Evolutionary conservation across 345 rosid genomes (phyloP).

Genomic region (Populus tremula): DNA sequence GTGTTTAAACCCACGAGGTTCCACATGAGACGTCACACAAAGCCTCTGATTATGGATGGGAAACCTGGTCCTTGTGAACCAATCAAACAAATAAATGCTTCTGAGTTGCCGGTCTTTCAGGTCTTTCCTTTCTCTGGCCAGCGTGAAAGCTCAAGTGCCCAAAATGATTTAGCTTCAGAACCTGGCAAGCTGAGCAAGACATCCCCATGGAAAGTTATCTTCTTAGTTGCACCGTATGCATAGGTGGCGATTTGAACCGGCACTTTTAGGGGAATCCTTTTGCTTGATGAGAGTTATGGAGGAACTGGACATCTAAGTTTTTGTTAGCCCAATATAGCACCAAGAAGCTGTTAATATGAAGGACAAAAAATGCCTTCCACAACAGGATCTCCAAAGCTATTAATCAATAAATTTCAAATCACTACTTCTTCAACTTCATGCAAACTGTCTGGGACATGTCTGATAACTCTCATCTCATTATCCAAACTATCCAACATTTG

Average conservation of each 20-base stretch:
- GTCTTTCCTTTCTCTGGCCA: too few relatives aligned
- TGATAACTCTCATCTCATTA: constrained; percentile 40
- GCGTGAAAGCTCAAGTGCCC: background rate
- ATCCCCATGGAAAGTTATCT: background rate
- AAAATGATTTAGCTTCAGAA: background rate
- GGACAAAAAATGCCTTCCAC: background rate
- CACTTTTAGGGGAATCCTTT: background rate
- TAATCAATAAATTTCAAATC: background rate
- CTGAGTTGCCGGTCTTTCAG: too few relatives aligned
- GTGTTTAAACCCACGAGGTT: too few relatives aligned
- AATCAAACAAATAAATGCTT: too few relatives aligned
- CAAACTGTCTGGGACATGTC: background rate
- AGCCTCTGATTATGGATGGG: too few relatives aligned
- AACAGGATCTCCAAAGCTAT: background rate
- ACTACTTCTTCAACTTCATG: constrained; percentile 3
- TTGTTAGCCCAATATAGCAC: background rate
- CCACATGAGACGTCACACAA: too few relatives aligned
- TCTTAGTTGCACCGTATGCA: background rate
- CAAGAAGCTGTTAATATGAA: background rate
- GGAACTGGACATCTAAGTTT: background rate
- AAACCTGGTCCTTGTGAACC: too few relatives aligned
- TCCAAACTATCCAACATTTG: constrained; percentile 40
- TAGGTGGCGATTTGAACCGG: background rate
- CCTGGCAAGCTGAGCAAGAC: background rate
- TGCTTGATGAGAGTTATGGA: background rate